Base-by-base conservation (phyloP, 495 filamentous ascomycete species). In the Sabuloglossum arenarium region DNA sequence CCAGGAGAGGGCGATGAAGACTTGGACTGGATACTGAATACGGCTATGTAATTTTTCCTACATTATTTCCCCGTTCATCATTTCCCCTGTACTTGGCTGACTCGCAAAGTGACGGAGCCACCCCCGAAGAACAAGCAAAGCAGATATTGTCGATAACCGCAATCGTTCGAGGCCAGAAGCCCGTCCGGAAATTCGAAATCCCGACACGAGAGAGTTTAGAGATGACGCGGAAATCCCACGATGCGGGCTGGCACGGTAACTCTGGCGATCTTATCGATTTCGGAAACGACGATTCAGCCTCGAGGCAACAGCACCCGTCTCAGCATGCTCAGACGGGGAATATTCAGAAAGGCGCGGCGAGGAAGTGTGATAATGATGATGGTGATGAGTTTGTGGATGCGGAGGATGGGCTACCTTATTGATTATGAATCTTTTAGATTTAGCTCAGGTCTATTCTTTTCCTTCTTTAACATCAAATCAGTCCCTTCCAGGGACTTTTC, bases 1-100 rank as follows among this genome's bases (percentile, higher is more conserved):
- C 61, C 73, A 6, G 85, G 86, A 52, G 89, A 93, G 61, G 90
- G 88, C 19, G 87, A 94, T 62, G 80, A 82, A 60, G 82, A 84
- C 57, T 71, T 99, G 24, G 93, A 99, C 67, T 99, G 86, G 86
- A 87, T 97, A 62, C 82, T 99, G 62, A 83, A 88, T 64, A 84
- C 93, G 12, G 71, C 82, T 58, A 79, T 97, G 87, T 96, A 70
- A 69, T 82, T 68, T 31, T 0, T 16, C 25, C 25, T 45, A 57
- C 34, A 32, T 31, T 3, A 19, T 27, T 34, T 58, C 55, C 43
- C 11, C n/a, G n/a, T n/a, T 47, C 16, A 45, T 1, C 43, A 11
- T 24, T 55, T 32, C 19, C 28, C 14, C 34, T 37, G 46, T 50
- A 47, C 14, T 39, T 12, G 39, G 23, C 30, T 34, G 30, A 59